Conservation (phyloP, 306 rosid species). For the Styphnolobium japonicum region DNA sequence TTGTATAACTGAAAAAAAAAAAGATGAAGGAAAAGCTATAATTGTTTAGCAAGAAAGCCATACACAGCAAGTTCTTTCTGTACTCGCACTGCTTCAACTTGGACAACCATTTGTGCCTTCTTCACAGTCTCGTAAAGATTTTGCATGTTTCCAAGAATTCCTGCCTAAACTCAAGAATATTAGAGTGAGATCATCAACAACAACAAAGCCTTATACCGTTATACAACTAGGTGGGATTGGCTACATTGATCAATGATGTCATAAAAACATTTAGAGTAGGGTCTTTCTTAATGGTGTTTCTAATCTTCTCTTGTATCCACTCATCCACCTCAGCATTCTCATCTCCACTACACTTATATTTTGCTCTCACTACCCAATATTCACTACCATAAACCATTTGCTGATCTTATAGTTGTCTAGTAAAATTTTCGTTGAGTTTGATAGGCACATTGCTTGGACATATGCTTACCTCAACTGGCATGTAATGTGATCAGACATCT, state of each 20-base stretch:
- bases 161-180: conserved; percentile 52
- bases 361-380: neutral
- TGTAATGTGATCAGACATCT: neutral
- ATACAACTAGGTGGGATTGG: neutral
- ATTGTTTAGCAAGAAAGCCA: conserved; percentile 26
- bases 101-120: conserved; percentile 88
- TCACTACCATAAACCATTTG: neutral
- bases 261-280: neutral
- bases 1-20: neutral
- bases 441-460: neutral
- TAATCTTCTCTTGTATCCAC: neutral
- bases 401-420: neutral
- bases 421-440: neutral
- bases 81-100: conserved; percentile 81
- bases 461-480: neutral
- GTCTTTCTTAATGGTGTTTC: neutral
- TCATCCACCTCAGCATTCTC: neutral
- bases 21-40: conserved; percentile 1
- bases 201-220: neutral
- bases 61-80: conserved; percentile 86
- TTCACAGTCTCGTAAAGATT: conserved; percentile 75
- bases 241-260: neutral
- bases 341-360: neutral
- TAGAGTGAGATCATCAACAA: no score
- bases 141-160: conserved; percentile 78